Percentiles rank a stretch among this genome's conserved stretches.
These are phyloP conservation scores for Arachis stenosperma DNA, from an alignment of 306 rosid species.

Conservation along the genomic window DNA sequence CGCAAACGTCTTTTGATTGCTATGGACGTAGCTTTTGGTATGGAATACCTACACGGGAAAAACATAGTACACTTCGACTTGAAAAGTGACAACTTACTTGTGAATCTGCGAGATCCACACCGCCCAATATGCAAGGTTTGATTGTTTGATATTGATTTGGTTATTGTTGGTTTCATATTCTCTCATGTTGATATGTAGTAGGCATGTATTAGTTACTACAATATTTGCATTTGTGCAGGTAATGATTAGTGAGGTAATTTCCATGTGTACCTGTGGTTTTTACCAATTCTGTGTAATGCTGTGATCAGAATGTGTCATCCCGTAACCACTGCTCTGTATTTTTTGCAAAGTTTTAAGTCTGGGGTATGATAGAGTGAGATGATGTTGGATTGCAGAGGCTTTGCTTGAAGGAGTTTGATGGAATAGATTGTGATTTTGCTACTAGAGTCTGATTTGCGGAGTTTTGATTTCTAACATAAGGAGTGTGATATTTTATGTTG, in stretches of 20 bases:
- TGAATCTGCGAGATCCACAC: conserved; percentile 92
- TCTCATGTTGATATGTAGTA: conserved; percentile 24
- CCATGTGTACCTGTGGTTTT: conserved; percentile 10
- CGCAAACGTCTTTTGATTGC: conserved; percentile 86
- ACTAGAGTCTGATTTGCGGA: conserved; percentile 6
- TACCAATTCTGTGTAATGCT: conserved; percentile 9
- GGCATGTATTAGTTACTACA: background rate
- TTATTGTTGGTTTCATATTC: conserved; percentile 26
- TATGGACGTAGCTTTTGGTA: conserved; percentile 96
- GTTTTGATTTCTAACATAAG: background rate
- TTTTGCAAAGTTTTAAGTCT: background rate
- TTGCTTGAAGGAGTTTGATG: conserved; percentile 24
- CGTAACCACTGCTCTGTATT: background rate
- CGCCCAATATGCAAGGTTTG: conserved; percentile 94
- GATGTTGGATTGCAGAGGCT: background rate
- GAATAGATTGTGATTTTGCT: conserved; percentile 19
- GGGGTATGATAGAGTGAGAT: background rate
- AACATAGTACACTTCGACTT: conserved; percentile 95
- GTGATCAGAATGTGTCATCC: background rate
- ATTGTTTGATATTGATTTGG: conserved; percentile 24
- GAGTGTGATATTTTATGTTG: conserved; percentile 3
- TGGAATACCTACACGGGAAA: conserved; percentile 95
- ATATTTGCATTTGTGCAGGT: conserved; percentile 3
- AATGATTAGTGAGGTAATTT: conserved; percentile 9
- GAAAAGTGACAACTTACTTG: conserved; percentile 95